These are phyloP conservation scores for Escallonia herrerae DNA, from an alignment of 129 eudicot species.

Conservation along the genomic window DNA sequence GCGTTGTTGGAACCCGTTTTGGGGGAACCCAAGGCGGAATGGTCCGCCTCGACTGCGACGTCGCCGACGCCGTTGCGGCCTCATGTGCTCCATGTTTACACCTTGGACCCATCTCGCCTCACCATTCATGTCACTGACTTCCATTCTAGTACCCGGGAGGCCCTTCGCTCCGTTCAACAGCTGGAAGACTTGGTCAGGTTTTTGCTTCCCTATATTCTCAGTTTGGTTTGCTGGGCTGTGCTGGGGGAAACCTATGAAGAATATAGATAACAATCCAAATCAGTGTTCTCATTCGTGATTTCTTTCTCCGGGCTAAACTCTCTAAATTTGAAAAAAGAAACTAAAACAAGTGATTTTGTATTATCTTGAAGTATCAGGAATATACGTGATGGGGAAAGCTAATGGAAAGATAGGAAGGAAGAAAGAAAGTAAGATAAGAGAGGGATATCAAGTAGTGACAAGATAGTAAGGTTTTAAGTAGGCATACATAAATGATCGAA, in stretches of 20 bases:
- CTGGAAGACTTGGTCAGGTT: conserved; percentile 63
- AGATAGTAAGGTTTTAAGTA: too few relatives aligned
- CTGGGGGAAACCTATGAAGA: background rate
- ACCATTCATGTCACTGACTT: conserved; percentile 49
- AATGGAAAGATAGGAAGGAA: background rate
- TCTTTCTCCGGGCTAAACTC: background rate
- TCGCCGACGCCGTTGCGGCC: conserved; percentile 16
- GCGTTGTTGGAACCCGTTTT: conserved; percentile 49
- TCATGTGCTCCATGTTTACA: conserved; percentile 39
- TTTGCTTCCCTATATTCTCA: background rate
- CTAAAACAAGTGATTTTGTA: background rate
- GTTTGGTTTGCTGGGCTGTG: background rate
- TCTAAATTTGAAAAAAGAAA: background rate
- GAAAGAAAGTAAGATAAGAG: background rate
- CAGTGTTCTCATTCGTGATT: background rate
- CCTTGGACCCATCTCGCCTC: conserved; percentile 27
- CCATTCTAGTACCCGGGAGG: conserved; percentile 36
- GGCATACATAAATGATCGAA: too few relatives aligned
- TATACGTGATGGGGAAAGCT: too few relatives aligned
- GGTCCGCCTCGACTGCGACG: conserved; percentile 16
- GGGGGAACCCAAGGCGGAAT: conserved; percentile 43
- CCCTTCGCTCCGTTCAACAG: conserved; percentile 38
- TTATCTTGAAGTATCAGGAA: background rate
- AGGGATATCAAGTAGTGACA: background rate
- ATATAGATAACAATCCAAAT: background rate